Evolutionary conservation across 176 grass and related monocot genomes (phyloP), one percentile per base, ranked within the genome.

Genomic region (Lolium perenne): DNA sequence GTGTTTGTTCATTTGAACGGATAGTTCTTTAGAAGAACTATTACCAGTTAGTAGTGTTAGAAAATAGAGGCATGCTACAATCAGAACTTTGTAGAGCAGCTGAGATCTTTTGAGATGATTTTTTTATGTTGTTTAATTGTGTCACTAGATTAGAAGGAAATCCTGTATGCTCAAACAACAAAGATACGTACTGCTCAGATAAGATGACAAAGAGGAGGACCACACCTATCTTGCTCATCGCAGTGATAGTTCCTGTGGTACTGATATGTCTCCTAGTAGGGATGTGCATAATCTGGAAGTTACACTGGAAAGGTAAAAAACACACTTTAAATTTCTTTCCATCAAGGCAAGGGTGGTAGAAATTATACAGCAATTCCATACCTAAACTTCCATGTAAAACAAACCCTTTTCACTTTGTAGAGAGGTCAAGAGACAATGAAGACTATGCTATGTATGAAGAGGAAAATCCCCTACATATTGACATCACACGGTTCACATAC

Each of bases 241-340:
- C 72, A 51, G 82, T 84, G 82, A 40, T 54, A 84, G 70, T 84
- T 54, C 82, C 82, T 25, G 5, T 73, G 21, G 70, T 73, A 48
- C 70, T 73, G 11, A 1, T 73, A 23, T 73, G 43, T 2, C 0
- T 79, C 9, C 0, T 53, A 47, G 10, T 62, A 62, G 21, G 9
- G 21, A 62, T 62, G 21, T 62, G 3, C 59, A 62, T 80, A 10
- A 22, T 81, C 4, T 81, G 79, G 79, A 81, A 12, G 26, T 38
- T 81, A 7, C 38, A 2, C 16, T 68, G 79, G 16, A 81, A 53
- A 81, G 79, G 79, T 79, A 22, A 63, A 79, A 45, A 23, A 78
- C 58, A 9, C 7, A 10, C 0, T 8, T 7, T 41, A 13, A 78
- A 23, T n/a, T 78, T 56, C 0, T 6, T 56, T 54, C 4, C 5